Evolutionary conservation across 345 rosid species (phyloP), one percentile per base, ranked within the genome.

Genomic region (Angophora floribunda): DNA sequence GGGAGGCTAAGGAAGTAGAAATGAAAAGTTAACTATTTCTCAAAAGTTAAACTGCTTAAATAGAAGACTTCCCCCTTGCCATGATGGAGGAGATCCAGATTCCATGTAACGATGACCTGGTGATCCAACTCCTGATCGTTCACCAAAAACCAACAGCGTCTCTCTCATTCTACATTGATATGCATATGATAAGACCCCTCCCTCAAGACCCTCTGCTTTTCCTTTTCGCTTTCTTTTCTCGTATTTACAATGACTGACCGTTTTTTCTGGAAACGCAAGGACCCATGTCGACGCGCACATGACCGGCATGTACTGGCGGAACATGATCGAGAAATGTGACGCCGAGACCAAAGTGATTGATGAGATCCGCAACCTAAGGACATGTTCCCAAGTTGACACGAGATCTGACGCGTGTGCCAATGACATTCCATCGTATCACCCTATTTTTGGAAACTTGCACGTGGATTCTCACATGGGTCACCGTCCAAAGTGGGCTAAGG

Each of bases 391-490:
- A 9, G 4, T 75, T 41, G 82, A 75, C 82, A 36, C 26, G 26
- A 75, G 82, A 36, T 75, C 4, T 19, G 82, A 75, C 82, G 26
- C 13, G 36, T 13, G 47, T 52, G 61, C 45, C 86, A 85, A 85
- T 51, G 61, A 53, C 47, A 52, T n/a, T 75, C 41, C 61, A n/a
- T 16, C 26, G 63, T 47, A 52, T 30, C 16, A 36, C 13, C 47
- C 86, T 44, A 51, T 55, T 52, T 85, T 85, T 85, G 86, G 86
- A 17, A 24, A 88, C 85, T 12, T 85, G 86, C 90, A 82, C 90
- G 92, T 89, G 94, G 91, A 85, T 55, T 87, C 53, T 91, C 93
- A 90, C 93, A 85, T 90, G 94, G 89, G 88, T 86, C 90, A 41
- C 89, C 16, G 84, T 90, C 91, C 63, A 89, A 70, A 61, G 78